Base-by-base conservation (phyloP, 208 protist species). In the Wallacemonas sp. region DNA sequence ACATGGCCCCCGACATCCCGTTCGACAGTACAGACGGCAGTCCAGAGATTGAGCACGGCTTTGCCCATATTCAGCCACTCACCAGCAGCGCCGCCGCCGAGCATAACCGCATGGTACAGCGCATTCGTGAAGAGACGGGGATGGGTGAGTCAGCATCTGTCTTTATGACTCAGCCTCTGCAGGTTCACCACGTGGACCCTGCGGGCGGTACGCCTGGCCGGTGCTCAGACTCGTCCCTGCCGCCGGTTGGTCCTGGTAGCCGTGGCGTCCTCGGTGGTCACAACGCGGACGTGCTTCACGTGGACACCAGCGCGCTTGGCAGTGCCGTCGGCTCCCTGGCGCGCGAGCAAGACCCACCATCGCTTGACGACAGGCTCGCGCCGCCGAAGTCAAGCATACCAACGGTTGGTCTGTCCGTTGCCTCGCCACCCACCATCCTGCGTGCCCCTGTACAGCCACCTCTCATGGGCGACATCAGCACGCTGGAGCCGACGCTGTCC, bases 371-470 rank as follows among this genome's bases (percentile, higher is more conserved):
- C 12, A 33, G 30, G 29, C 26, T 58, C n/a, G n/a, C 8, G 5
- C 30, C 29, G 5, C 52, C 52, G 0, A 16, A 34, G 30, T n/a
- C 12, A 16, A 58, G 52, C 30, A 30, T 58, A 30, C 30, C 27
- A 6, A 58, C 52, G 32, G 21, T 9, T n/a, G 52, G 52, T 2
- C 36, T 58, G 12, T 58, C 52, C 5, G n/a, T 58, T 6, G 52
- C 52, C n/a, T 58, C 52, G 5, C 52, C 52, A n/a, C 30, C 19
- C n/a, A 14, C 52, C 5, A 58, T 58, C 21, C 52, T 58, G 3
- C 52, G 52, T 4, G 52, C 52, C 8, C 52, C 52, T 9, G 52
- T 24, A 30, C 52, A 58, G 32, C 29, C 26, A 17, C 12, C 52
- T 3, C 30, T 58, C 17, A 49, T 26, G 17, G 44, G 9, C 9